Base-by-base conservation (phyloP, 2,329 filamentous ascomycete genomes). In the Fusarium odoratissimum region DNA sequence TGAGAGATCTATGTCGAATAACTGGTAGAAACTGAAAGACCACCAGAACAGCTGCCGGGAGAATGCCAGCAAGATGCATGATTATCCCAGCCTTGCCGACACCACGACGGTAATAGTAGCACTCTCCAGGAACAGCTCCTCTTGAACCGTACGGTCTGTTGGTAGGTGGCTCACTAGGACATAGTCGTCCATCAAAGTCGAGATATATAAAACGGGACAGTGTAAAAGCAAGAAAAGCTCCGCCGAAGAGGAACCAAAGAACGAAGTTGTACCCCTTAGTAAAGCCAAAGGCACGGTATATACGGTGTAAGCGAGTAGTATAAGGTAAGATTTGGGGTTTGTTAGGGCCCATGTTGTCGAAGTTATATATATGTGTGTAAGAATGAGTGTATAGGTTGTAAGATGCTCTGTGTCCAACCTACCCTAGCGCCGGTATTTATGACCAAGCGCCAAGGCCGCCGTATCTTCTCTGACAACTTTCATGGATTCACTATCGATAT, bases 191-290 rank as follows among this genome's bases (percentile, higher is more conserved):
- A 54, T 83, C 46, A 48, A 76, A 75, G 37, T 77, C 67, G 57
- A 77, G 75, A 51, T 75, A 77, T 46, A 69, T 71, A 33, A 77
- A 67, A 9, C 76, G 72, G 44, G 76, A 65, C 23, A 72, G 57
- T 13, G 69, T 45, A 37, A 77, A 77, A 3, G 58, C 74, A 13
- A 75, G 21, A 23, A 77, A 79, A 2, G 81, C 80, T 6, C 86
- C 85, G 42, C 76, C 80, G 56, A 87, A 84, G 54, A 89, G 79
- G 68, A 86, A 79, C 78, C 85, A 91, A 5, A 91, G 81, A 41
- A 82, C 71, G 71, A 91, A 89, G 77, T 89, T 91, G 82, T 90
- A 90, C 40, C 82, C 83, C 74, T 87, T 87, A 5, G 80, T 78
- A 80, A 91, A 91, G 54, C 89, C 89, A 31, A 90, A 64, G 6